A percentile compares a stretch with the other conserved stretches of the same genome.
Evolutionary conservation across 805 yeast genomes (phyloP).

Genomic region (Teunomyces panamensis): DNA sequence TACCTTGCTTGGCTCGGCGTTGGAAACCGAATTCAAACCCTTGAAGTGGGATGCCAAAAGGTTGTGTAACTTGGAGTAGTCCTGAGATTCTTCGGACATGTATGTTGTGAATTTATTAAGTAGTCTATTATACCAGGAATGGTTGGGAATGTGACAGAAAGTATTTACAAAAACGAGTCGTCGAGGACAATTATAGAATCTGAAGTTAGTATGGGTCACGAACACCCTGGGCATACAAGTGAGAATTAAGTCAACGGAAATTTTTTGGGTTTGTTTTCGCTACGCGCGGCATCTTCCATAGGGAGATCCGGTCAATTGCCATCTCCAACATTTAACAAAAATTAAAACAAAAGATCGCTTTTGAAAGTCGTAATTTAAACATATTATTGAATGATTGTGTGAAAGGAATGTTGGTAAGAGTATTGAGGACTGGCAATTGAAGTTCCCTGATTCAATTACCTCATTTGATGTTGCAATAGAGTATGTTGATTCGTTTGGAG

Average conservation of each 20-base stretch:
- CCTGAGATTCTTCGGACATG: conserved; percentile 11
- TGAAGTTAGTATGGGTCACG: conserved; percentile 1
- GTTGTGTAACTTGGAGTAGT: conserved; percentile 27
- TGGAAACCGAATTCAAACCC: conserved; percentile 76
- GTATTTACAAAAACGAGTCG: conserved; percentile 4
- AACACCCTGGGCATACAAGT: conserved; percentile 1
- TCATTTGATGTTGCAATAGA: no score
- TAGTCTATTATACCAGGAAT: conserved; percentile 2
- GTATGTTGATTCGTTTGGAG: no score
- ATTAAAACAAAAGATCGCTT: neutral
- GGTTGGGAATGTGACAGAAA: conserved; percentile 3
- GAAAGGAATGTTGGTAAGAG: no score
- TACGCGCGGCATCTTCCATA: neutral
- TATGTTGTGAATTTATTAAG: neutral
- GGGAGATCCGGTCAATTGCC: neutral
- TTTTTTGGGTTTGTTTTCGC: neutral
- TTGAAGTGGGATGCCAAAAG: conserved; percentile 68
- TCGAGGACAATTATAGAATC: conserved; percentile 1
- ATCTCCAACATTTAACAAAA: neutral
- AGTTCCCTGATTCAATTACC: no score
- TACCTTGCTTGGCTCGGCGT: conserved; percentile 73
- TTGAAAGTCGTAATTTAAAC: no score
- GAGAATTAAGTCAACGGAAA: neutral
- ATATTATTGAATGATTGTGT: no score
- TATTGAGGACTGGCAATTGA: no score